These are phyloP conservation scores for Hypoxylon sp. DNA, from an alignment of 2,329 filamentous ascomycete species.

Conservation along the genomic window DNA sequence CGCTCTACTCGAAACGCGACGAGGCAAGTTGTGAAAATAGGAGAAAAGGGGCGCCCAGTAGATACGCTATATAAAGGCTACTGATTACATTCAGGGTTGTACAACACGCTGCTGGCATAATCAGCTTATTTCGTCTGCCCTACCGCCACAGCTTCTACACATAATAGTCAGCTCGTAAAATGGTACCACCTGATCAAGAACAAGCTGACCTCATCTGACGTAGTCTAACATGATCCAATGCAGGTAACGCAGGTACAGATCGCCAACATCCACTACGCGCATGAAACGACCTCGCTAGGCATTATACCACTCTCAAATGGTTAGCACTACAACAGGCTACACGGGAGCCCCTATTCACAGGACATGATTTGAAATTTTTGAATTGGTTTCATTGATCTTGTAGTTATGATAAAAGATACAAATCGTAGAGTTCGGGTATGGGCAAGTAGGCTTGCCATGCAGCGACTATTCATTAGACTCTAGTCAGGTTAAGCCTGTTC, in stretches of 20 bases:
- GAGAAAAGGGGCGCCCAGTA: background rate
- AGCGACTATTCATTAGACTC: slow-evolving; percentile 47
- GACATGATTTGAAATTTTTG: slow-evolving; percentile 27
- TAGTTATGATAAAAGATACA: slow-evolving; percentile 51
- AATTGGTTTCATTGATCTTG: slow-evolving; percentile 48
- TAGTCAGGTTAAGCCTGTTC: slow-evolving; percentile 43
- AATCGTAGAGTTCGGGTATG: slow-evolving; percentile 42
- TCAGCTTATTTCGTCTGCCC: slow-evolving; percentile 5
- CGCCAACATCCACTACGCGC: background rate
- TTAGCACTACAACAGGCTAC: slow-evolving; percentile 10
- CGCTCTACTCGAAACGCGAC: background rate
- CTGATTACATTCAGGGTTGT: background rate
- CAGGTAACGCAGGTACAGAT: background rate
- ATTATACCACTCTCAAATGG: background rate
- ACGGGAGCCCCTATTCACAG: background rate
- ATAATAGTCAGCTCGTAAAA: slow-evolving; percentile 9
- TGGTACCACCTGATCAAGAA: slow-evolving; percentile 1
- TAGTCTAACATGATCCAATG: slow-evolving; percentile 1
- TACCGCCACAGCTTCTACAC: background rate
- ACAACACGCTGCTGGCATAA: background rate
- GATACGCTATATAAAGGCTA: background rate
- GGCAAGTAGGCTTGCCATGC: slow-evolving; percentile 38
- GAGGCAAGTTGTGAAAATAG: background rate
- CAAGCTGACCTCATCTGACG: slow-evolving; percentile 14
- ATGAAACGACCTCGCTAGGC: background rate